Conservation (phyloP, 306 rosid genomes). For the Boehmeria nivea region DNA sequence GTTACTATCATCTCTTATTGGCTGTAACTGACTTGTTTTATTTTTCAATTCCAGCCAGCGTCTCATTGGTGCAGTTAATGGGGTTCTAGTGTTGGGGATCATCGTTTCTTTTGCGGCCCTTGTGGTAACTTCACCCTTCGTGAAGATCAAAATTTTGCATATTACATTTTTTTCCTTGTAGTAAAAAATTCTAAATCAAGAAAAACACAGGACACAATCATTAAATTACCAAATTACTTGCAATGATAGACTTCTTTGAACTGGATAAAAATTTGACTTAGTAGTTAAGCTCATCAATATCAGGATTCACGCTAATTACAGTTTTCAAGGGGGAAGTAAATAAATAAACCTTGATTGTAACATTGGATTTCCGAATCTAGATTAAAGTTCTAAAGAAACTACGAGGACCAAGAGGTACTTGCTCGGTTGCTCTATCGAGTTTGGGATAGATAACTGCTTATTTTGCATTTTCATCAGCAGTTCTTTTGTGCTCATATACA, state of each 20-base stretch:
- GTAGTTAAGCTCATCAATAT: too few species aligned
- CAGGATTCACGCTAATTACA: too few species aligned
- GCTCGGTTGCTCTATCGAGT: too few species aligned
- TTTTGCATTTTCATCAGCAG: too few species aligned
- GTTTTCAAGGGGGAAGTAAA: too few species aligned
- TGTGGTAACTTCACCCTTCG: constrained; percentile 45
- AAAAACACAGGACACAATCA: background rate
- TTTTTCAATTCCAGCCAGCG: constrained; percentile 60
- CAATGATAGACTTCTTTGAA: too few species aligned
- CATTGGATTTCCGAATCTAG: background rate
- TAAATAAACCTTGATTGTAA: background rate
- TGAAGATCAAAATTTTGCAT: constrained; percentile 3
- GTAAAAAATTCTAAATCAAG: background rate
- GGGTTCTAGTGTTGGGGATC: constrained; percentile 58
- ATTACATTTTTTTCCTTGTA: background rate
- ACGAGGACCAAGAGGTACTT: background rate
- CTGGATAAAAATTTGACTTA: too few species aligned
- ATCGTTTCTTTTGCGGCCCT: constrained; percentile 62
- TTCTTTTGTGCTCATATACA: too few species aligned
- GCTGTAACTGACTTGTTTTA: constrained; percentile 17
- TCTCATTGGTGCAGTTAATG: constrained; percentile 63
- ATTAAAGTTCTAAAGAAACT: background rate
- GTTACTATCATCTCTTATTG: too few species aligned
- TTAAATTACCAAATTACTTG: too few species aligned
- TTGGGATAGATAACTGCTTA: too few species aligned